A percentile compares a stretch with the other conserved stretches of the same genome.
Evolutionary conservation across 345 rosid genomes (phyloP).

Genomic region (Rhizophora apiculata): DNA sequence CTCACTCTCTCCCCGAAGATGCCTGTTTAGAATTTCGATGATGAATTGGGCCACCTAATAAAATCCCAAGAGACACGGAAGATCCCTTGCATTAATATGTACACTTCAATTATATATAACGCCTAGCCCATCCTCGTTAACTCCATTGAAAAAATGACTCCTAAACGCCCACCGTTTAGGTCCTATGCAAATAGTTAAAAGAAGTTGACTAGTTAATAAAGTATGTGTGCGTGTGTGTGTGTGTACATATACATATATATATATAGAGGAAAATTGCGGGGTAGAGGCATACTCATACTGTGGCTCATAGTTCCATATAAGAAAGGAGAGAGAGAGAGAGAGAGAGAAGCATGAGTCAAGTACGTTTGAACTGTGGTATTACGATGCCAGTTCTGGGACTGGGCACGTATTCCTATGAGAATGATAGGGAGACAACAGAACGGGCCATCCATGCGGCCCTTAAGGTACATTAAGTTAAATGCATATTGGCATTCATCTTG

Average conservation of each 20-base stretch:
- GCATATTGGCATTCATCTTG: too few species aligned
- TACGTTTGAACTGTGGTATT: conserved; percentile 58
- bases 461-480: conserved; percentile 39
- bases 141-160: not conserved
- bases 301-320: not conserved
- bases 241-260: conserved; percentile 3
- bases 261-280: not conserved
- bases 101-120: conserved; percentile 4
- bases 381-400: conserved; percentile 69
- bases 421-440: conserved; percentile 46
- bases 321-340: not conserved
- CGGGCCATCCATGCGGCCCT: conserved; percentile 63
- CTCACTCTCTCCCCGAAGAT: too few species aligned
- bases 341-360: conserved; percentile 39
- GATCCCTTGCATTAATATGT: conserved; percentile 53
- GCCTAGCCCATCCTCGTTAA: not conserved
- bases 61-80: conserved; percentile 83
- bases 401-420: conserved; percentile 61
- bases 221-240: too few species aligned
- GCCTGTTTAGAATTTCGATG: not conserved
- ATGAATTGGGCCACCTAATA: conserved; percentile 35
- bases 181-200: conserved; percentile 19
- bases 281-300: not conserved
- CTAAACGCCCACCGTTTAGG: not conserved
- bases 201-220: conserved; percentile 39